phyloP scores from a whole-genome alignment of 2,329 filamentous ascomycete species.

The Ceratocystis harringtonii region DNA sequence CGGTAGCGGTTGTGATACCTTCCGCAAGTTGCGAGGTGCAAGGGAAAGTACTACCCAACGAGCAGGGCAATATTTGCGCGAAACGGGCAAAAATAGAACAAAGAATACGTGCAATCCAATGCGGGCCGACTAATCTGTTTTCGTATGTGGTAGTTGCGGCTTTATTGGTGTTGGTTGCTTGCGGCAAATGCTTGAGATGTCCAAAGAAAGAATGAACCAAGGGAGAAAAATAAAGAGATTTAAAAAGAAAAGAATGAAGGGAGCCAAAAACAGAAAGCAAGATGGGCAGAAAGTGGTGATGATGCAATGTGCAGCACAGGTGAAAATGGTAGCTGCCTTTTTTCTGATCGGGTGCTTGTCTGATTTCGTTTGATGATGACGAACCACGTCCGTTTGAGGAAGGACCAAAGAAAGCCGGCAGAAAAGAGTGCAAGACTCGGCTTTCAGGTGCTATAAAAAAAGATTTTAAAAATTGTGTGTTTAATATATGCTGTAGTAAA shows the following conservation, averaged over 20 bases:
- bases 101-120: background rate
- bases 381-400: background rate
- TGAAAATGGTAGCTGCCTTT: background rate
- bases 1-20: slow-evolving; percentile 4
- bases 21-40: background rate
- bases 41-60: background rate
- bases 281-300: background rate
- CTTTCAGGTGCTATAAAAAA: background rate
- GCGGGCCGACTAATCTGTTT: too few relatives aligned
- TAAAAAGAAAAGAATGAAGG: background rate
- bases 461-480: background rate
- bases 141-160: background rate
- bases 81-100: background rate
- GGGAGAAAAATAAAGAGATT: background rate
- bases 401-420: background rate
- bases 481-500: background rate
- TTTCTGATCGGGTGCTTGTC: background rate
- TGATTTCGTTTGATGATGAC: background rate
- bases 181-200: background rate
- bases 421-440: background rate
- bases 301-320: background rate
- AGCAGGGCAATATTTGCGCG: background rate
- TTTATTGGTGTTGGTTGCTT: background rate
- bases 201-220: background rate
- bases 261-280: background rate